Evolutionary conservation across 345 rosid species (phyloP).

Genomic region (Bruguiera sexangula): DNA sequence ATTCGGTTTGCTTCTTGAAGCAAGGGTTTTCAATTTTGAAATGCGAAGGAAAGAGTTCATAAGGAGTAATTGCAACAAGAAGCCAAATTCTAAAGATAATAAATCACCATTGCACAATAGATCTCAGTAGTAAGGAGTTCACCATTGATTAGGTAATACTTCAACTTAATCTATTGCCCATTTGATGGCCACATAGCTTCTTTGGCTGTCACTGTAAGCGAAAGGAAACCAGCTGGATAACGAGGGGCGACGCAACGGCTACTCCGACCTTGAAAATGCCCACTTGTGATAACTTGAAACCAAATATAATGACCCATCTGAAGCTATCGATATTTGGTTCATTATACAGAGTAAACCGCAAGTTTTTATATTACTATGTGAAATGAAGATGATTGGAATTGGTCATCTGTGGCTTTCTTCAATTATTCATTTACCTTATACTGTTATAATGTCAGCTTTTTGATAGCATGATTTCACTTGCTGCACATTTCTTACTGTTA

Average conservation of each 20-base stretch:
- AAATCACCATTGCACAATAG: no score
- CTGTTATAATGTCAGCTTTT: no score
- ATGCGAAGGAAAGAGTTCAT: not conserved
- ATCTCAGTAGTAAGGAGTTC: no score
- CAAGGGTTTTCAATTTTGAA: not conserved
- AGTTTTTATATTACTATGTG: no score
- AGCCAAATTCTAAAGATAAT: not conserved
- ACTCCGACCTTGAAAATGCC: not conserved
- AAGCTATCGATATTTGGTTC: not conserved
- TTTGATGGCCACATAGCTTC: not conserved
- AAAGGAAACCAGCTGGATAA: slow-evolving; percentile 29
- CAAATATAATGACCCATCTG: not conserved
- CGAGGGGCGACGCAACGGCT: not conserved
- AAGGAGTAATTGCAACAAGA: not conserved
- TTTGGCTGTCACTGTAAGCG: slow-evolving; percentile 28
- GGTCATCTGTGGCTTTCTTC: no score
- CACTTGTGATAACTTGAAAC: not conserved
- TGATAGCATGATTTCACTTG: no score
- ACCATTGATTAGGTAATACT: not conserved
- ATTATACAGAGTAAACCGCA: not conserved
- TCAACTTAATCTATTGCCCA: not conserved
- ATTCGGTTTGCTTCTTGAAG: not conserved
- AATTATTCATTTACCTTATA: no score
- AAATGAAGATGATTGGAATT: no score
- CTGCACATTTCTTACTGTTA: no score